A percentile compares a stretch with the other conserved stretches of the same genome.
Evolutionary conservation across 1,284 basidiomycete species (phyloP).

Genomic region (Cutaneotrichosporon daszewskae): DNA sequence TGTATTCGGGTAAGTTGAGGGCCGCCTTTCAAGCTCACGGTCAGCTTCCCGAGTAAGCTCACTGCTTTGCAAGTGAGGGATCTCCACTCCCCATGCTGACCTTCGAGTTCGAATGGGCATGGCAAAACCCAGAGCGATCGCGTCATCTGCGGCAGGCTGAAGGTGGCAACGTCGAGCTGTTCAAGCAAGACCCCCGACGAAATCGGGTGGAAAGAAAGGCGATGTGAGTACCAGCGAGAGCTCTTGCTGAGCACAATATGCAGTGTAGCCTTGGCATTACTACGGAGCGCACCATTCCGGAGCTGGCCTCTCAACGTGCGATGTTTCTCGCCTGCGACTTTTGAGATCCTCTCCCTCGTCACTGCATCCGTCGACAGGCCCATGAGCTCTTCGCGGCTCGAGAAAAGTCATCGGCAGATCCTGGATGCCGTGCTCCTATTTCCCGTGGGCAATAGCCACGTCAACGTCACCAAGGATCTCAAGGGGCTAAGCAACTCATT

Average conservation of each 20-base stretch:
- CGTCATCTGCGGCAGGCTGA: slow-evolving; percentile 43
- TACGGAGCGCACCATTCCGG: slow-evolving; percentile 19
- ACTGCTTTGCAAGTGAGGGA: slow-evolving; percentile 59
- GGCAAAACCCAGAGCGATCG: slow-evolving; percentile 64
- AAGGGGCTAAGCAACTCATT: too few species aligned
- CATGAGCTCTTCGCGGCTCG: too few species aligned
- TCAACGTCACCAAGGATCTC: background rate
- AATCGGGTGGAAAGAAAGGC: slow-evolving; percentile 38
- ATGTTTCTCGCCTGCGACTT: slow-evolving; percentile 57
- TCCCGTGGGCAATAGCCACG: too few species aligned
- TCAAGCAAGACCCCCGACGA: slow-evolving; percentile 36
- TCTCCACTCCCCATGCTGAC: background rate
- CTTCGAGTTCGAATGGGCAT: slow-evolving; percentile 79
- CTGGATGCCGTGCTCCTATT: too few species aligned
- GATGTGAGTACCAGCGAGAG: slow-evolving; percentile 21
- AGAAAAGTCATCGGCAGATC: too few species aligned
- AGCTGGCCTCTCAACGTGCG: slow-evolving; percentile 51
- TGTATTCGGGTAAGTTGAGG: slow-evolving; percentile 55
- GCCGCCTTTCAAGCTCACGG: slow-evolving; percentile 1
- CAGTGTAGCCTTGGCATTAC: slow-evolving; percentile 38
- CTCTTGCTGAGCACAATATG: background rate
- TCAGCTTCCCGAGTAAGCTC: slow-evolving; percentile 74
- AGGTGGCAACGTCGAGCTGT: slow-evolving; percentile 6
- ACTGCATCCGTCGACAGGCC: too few species aligned
- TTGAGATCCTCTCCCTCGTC: slow-evolving; percentile 21